Evolutionary conservation across 78 protist genomes (phyloP).

Genomic region (Diacronema lutheri): DNA sequence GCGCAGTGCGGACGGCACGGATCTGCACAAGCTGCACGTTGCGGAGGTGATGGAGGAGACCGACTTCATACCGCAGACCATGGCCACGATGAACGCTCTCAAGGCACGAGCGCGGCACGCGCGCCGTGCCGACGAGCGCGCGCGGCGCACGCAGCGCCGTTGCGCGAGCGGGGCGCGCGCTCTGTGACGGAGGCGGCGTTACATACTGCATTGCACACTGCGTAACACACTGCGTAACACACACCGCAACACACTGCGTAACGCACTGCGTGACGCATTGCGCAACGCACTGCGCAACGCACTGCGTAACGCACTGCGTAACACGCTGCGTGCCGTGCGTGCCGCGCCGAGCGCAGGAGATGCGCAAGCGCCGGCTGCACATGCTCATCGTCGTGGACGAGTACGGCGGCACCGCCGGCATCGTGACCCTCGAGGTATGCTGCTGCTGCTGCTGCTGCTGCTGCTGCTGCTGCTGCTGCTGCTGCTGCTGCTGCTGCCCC

Average conservation of each 20-base stretch:
- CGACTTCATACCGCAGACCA: background rate
- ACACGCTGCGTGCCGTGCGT: background rate
- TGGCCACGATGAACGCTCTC: background rate
- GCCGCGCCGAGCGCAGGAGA: background rate
- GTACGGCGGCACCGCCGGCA: constrained; percentile 31
- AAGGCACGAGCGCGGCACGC: background rate
- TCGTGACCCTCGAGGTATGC: constrained; percentile 34
- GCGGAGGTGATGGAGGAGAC: no score
- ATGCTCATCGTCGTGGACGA: constrained; percentile 37
- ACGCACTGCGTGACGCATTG: no score
- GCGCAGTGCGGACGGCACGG: no score
- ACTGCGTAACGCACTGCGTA: no score
- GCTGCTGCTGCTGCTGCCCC: no score
- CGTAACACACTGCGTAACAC: no score
- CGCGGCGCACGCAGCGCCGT: background rate
- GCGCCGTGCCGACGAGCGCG: background rate
- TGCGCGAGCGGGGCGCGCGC: background rate
- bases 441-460: no score
- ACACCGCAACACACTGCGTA: background rate
- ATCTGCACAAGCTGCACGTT: no score
- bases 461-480: no score
- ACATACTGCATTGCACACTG: no score
- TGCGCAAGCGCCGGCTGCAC: background rate
- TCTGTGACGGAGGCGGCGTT: no score
- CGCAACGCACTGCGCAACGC: no score